Conservation (phyloP, 495 filamentous ascomycete species). For the Lentithecium fluviatile region DNA sequence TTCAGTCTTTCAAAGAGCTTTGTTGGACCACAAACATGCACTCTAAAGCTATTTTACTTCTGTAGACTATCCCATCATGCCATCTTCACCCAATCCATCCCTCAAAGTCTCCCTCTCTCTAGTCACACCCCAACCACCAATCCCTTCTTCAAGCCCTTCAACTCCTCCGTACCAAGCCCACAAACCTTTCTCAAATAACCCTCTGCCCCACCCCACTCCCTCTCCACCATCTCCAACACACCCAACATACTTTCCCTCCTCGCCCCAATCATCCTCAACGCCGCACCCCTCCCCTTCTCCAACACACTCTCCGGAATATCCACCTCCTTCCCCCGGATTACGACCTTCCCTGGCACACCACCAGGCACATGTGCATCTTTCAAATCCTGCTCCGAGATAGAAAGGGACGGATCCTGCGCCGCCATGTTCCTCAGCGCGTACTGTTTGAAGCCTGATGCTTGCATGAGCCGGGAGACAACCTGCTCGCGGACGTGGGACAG, state of each 20-base stretch:
- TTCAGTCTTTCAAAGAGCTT: too few species aligned
- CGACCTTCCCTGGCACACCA: not conserved
- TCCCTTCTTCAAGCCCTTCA: constrained; percentile 51
- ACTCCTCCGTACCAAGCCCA: constrained; percentile 51
- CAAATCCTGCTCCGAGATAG: not conserved
- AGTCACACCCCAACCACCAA: constrained; percentile 35
- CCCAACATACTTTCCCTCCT: constrained; percentile 50
- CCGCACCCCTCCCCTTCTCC: constrained; percentile 38
- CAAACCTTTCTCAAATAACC: constrained; percentile 54
- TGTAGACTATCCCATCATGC: too few species aligned
- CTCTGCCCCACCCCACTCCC: constrained; percentile 57
- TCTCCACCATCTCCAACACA: constrained; percentile 51
- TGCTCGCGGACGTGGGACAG: constrained; percentile 18
- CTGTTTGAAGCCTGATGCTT: constrained; percentile 14
- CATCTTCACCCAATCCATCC: too few species aligned
- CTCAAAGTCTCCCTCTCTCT: not conserved
- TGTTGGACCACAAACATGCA: too few species aligned
- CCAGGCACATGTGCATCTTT: not conserved
- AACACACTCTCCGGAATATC: constrained; percentile 11
- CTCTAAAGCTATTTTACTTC: too few species aligned
- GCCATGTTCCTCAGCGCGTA: constrained; percentile 11
- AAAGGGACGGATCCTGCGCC: not conserved
- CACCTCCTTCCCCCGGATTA: not conserved
- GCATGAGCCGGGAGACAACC: constrained; percentile 10
- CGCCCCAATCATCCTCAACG: constrained; percentile 40